A percentile compares a stretch with the other conserved stretches of the same genome.
These are phyloP conservation scores for Umbelopsis sp. DNA, from an alignment of 192 early-diverging fungal species.

Conservation along the genomic window DNA sequence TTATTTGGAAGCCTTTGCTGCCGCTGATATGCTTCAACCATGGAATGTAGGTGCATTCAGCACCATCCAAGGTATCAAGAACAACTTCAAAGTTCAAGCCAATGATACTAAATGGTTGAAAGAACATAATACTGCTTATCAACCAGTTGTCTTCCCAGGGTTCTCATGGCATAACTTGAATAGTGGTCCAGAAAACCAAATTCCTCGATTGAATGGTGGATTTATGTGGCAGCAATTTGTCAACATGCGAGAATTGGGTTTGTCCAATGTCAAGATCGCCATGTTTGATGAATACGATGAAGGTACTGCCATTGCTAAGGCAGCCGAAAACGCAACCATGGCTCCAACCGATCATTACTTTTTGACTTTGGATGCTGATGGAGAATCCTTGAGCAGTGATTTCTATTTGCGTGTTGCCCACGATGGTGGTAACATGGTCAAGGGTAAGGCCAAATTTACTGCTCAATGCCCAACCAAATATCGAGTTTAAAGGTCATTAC, in stretches of 20 bases:
- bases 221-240: conserved; percentile 18
- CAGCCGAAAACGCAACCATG: conserved; percentile 11
- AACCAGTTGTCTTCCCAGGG: conserved; percentile 18
- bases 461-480: conserved; percentile 6
- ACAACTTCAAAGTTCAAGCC: not conserved
- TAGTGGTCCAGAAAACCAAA: not conserved
- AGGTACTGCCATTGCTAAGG: conserved; percentile 18
- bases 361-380: conserved; percentile 11
- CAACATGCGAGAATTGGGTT: conserved; percentile 1
- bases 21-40: conserved; percentile 14
- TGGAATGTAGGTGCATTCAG: conserved; percentile 11
- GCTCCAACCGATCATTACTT: conserved; percentile 14
- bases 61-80: not conserved
- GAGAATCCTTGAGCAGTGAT: not conserved
- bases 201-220: conserved; percentile 9
- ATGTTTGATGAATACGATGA: no score
- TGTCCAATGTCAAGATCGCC: conserved; percentile 10
- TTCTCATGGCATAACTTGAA: conserved; percentile 8
- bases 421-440: conserved; percentile 17
- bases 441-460: conserved; percentile 7
- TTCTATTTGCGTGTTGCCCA: conserved; percentile 1
- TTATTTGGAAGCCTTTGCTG: conserved; percentile 6
- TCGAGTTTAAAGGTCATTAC: not conserved
- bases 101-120: conserved; percentile 5
- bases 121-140: conserved; percentile 7